Percentiles rank a stretch among this genome's conserved stretches.
phyloP scores from a whole-genome alignment of 768 basidiomycete species.

The Mycena epipterygia region DNA sequence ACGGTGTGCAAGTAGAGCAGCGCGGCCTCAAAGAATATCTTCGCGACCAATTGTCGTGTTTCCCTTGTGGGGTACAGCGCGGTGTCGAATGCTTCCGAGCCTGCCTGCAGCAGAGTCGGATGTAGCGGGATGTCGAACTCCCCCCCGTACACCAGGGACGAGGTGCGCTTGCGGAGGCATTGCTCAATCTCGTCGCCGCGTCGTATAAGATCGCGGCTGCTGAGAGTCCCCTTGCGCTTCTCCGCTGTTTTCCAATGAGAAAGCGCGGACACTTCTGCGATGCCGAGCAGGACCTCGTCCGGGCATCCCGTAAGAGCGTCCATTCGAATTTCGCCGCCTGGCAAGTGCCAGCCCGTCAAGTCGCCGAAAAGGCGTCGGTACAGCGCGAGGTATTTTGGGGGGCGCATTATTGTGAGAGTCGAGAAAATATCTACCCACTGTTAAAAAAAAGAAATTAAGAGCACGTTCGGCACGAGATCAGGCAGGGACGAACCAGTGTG shows the following conservation, averaged over 20 bases:
- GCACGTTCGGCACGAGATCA: conserved; percentile 13
- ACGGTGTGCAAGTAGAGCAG: conserved; percentile 79
- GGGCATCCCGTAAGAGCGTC: conserved; percentile 83
- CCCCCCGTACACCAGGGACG: conserved; percentile 46
- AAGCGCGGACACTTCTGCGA: conserved; percentile 81
- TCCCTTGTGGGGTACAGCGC: conserved; percentile 56
- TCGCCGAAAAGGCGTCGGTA: conserved; percentile 77
- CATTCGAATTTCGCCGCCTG: conserved; percentile 62
- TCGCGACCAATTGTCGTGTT: conserved; percentile 61
- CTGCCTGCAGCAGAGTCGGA: conserved; percentile 52
- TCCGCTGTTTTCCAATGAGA: conserved; percentile 82
- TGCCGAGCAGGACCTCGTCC: conserved; percentile 80
- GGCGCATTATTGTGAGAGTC: conserved; percentile 69
- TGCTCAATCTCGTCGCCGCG: conserved; percentile 82
- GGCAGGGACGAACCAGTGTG: conserved; percentile 71
- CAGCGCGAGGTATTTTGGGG: conserved; percentile 75
- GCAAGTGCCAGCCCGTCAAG: conserved; percentile 61
- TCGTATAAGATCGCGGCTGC: conserved; percentile 79
- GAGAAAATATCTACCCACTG: conserved; percentile 88
- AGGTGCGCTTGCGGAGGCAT: conserved; percentile 63
- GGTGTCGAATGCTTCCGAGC: conserved; percentile 43
- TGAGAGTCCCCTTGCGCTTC: conserved; percentile 73
- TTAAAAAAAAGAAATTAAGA: conserved; percentile 8
- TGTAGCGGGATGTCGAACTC: conserved; percentile 55
- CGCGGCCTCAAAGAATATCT: conserved; percentile 76